Evolutionary conservation across 1,284 basidiomycete genomes (phyloP).

Genomic region (Apiotrichum porosum): DNA sequence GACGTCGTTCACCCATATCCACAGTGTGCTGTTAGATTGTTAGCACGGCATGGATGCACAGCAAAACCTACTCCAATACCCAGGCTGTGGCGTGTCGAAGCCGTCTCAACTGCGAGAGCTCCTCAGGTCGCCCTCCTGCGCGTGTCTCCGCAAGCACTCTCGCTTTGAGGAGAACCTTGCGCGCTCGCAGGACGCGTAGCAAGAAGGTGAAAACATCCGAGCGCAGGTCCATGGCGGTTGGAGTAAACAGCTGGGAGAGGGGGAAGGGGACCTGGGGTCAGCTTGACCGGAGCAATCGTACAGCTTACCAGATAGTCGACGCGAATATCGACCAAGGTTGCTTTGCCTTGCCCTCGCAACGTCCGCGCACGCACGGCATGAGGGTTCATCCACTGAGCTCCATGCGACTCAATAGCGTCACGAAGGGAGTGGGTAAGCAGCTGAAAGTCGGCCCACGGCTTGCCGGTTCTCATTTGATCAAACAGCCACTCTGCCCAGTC

Average conservation of each 20-base stretch:
- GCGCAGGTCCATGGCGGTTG: conserved; percentile 59
- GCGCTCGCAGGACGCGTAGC: conserved; percentile 68
- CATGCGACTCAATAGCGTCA: conserved; percentile 58
- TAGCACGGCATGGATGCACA: neutral
- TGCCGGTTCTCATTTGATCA: conserved; percentile 57
- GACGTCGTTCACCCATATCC: conserved; percentile 69
- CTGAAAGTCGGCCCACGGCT: conserved; percentile 76
- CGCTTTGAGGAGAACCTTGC: conserved; percentile 50
- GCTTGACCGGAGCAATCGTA: neutral
- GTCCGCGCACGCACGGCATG: conserved; percentile 67
- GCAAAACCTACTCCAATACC: conserved; percentile 68
- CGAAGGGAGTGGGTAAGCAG: conserved; percentile 71
- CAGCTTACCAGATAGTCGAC: conserved; percentile 65
- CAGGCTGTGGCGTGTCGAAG: conserved; percentile 69
- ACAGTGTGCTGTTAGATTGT: conserved; percentile 55
- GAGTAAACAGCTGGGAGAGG: conserved; percentile 69
- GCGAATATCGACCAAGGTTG: conserved; percentile 59
- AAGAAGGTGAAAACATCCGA: conserved; percentile 70
- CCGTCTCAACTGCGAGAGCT: conserved; percentile 64
- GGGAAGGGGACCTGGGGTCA: conserved; percentile 60
- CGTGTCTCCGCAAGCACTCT: conserved; percentile 55
- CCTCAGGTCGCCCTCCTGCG: conserved; percentile 44
- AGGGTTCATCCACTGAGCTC: conserved; percentile 60
- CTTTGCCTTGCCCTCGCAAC: conserved; percentile 48
- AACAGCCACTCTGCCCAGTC: conserved; percentile 68